Percentiles rank a stretch among this genome's conserved stretches.
Evolutionary conservation across 192 early-diverging fungal genomes (phyloP).

Genomic region (Mortierella hygrophila): DNA sequence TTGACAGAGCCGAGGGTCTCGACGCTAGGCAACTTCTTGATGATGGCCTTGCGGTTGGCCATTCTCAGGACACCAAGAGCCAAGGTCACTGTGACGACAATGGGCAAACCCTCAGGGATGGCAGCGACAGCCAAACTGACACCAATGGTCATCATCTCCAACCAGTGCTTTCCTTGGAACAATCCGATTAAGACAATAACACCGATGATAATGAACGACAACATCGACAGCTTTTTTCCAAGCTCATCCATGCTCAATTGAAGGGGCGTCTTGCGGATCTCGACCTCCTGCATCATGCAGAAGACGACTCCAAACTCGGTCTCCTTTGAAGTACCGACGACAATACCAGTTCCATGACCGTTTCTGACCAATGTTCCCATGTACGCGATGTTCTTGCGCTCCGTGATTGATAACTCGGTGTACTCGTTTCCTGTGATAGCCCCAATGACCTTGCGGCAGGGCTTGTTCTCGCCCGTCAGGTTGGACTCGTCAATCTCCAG

Average conservation of each 20-base stretch:
- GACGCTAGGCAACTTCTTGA: slow-evolving; percentile 95
- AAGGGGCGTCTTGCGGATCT: slow-evolving; percentile 91
- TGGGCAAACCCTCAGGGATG: slow-evolving; percentile 98
- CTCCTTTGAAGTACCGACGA: slow-evolving; percentile 87
- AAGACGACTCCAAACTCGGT: slow-evolving; percentile 98
- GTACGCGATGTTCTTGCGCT: slow-evolving; percentile 90
- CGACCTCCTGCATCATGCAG: slow-evolving; percentile 93
- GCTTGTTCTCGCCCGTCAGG: slow-evolving; percentile 90
- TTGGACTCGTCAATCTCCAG: slow-evolving; percentile 94
- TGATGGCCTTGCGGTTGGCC: slow-evolving; percentile 92
- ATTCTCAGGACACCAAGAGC: slow-evolving; percentile 93
- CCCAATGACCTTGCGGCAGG: slow-evolving; percentile 76
- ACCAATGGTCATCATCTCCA: slow-evolving; percentile 98
- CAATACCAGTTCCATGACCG: slow-evolving; percentile 90
- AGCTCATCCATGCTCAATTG: slow-evolving; percentile 96
- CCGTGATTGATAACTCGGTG: slow-evolving; percentile 73
- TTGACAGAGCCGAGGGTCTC: slow-evolving; percentile 95
- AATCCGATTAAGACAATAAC: slow-evolving; percentile 89
- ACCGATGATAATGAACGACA: slow-evolving; percentile 90
- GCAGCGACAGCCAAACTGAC: slow-evolving; percentile 96
- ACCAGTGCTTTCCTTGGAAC: slow-evolving; percentile 87
- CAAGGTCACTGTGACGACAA: slow-evolving; percentile 97
- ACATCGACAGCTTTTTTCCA: slow-evolving; percentile 85
- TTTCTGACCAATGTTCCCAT: slow-evolving; percentile 95
- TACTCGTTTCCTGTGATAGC: slow-evolving; percentile 57